Conservation (phyloP, 805 yeast genomes). For the Metschnikowia vanudenii region DNA sequence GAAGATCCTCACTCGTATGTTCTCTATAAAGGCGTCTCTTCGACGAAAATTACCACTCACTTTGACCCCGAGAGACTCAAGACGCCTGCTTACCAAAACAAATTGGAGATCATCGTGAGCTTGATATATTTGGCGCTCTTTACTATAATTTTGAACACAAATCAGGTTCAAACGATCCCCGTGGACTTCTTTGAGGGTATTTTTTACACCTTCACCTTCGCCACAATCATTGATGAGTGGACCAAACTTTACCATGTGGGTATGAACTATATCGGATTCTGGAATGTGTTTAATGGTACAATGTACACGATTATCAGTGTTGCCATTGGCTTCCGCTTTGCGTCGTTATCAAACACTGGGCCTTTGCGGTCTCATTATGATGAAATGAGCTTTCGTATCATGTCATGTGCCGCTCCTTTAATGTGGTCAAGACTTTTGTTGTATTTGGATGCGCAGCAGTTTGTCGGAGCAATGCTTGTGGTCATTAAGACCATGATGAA, state of each 20-base stretch:
- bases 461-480: slow-evolving; percentile 87
- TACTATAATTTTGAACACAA: slow-evolving; percentile 63
- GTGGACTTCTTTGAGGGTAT: slow-evolving; percentile 49
- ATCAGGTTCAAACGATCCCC: slow-evolving; percentile 34
- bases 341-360: slow-evolving; percentile 28
- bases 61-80: slow-evolving; percentile 81
- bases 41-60: slow-evolving; percentile 55
- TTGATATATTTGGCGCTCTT: slow-evolving; percentile 59
- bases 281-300: slow-evolving; percentile 74
- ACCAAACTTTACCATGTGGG: slow-evolving; percentile 78
- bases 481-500: slow-evolving; percentile 83
- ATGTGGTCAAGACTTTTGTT: slow-evolving; percentile 81
- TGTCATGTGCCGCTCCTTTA: slow-evolving; percentile 81
- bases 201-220: slow-evolving; percentile 65
- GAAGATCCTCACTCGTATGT: slow-evolving; percentile 68
- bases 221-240: slow-evolving; percentile 65
- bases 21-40: slow-evolving; percentile 58
- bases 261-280: slow-evolving; percentile 63
- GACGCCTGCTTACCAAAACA: slow-evolving; percentile 81
- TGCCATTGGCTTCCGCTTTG: slow-evolving; percentile 55
- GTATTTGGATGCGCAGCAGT: slow-evolving; percentile 73
- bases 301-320: slow-evolving; percentile 56
- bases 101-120: slow-evolving; percentile 66
- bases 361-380: slow-evolving; percentile 40
- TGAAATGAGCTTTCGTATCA: slow-evolving; percentile 60